phyloP scores from a whole-genome alignment of 495 filamentous ascomycete species.

The Emericellopsis terricola region DNA sequence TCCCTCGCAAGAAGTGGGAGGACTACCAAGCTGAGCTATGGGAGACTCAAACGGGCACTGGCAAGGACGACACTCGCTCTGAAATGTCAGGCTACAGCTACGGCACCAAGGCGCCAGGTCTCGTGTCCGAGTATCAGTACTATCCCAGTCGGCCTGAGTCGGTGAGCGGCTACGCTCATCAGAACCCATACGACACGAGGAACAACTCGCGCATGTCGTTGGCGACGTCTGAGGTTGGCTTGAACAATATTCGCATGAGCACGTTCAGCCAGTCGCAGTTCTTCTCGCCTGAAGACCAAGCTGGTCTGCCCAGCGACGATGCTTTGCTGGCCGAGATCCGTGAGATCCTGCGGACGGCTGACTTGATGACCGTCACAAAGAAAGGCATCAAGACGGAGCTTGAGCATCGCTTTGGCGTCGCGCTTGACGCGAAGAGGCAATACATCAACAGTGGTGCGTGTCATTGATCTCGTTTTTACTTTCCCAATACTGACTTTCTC shows the following conservation, averaged over 20 bases:
- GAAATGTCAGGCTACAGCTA: conserved; percentile 85
- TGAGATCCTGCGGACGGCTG: conserved; percentile 75
- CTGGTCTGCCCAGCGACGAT: conserved; percentile 68
- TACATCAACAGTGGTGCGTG: conserved; percentile 87
- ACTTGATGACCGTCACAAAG: conserved; percentile 97
- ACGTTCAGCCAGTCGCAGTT: conserved; percentile 32
- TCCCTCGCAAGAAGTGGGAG: conserved; percentile 97
- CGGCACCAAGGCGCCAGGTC: conserved; percentile 56
- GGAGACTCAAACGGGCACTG: conserved; percentile 70
- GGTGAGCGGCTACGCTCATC: conserved; percentile 37
- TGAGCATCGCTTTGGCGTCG: conserved; percentile 70
- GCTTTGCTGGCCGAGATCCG: conserved; percentile 83
- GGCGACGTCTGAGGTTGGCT: conserved; percentile 51
- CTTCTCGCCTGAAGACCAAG: conserved; percentile 17
- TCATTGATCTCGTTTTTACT: conserved; percentile 3
- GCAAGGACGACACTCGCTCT: conserved; percentile 61
- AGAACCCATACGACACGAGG: conserved; percentile 12
- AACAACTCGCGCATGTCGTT: conserved; percentile 57
- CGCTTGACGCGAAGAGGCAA: conserved; percentile 59
- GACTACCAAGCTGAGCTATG: conserved; percentile 96
- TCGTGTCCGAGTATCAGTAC: conserved; percentile 44
- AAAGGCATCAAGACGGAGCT: conserved; percentile 92
- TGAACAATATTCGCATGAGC: conserved; percentile 20
- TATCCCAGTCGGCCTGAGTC: conserved; percentile 54
- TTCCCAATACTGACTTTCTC: conserved; percentile 8